A percentile compares a stretch with the other conserved stretches of the same genome.
phyloP scores from a whole-genome alignment of 768 basidiomycete genomes.

The Macrolepiota dolichaula region DNA sequence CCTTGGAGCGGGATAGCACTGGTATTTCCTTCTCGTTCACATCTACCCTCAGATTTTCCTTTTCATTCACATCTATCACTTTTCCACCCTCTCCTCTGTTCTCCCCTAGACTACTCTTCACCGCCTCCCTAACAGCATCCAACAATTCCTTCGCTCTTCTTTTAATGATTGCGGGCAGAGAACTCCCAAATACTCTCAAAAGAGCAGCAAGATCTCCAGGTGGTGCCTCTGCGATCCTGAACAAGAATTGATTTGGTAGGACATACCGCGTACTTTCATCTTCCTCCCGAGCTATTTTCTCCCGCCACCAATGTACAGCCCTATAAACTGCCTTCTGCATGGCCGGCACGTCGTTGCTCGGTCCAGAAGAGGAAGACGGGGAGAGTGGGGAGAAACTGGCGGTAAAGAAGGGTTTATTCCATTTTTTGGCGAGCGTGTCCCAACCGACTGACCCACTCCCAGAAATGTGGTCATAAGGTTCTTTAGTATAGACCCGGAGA shows the following conservation, averaged over 20 bases:
- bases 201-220: slow-evolving; percentile 66
- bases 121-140: slow-evolving; percentile 52
- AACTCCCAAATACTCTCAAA: slow-evolving; percentile 51
- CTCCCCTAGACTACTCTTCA: slow-evolving; percentile 29
- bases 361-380: slow-evolving; percentile 15
- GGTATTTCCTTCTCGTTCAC: slow-evolving; percentile 8
- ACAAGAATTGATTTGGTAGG: slow-evolving; percentile 70
- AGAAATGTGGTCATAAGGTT: slow-evolving; percentile 61
- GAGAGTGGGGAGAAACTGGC: slow-evolving; percentile 18
- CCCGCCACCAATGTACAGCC: slow-evolving; percentile 80
- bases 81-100: slow-evolving; percentile 12
- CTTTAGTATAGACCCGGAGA: slow-evolving; percentile 64
- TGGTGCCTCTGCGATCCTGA: slow-evolving; percentile 66
- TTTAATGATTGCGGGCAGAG: slow-evolving; percentile 60
- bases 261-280: slow-evolving; percentile 85
- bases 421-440: slow-evolving; percentile 75
- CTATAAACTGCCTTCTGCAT: slow-evolving; percentile 64
- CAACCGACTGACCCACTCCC: slow-evolving; percentile 73
- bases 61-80: slow-evolving; percentile 19
- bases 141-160: slow-evolving; percentile 61
- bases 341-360: slow-evolving; percentile 30
- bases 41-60: slow-evolving; percentile 13
- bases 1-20: slow-evolving; percentile 3
- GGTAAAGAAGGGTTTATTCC: slow-evolving; percentile 58
- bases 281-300: slow-evolving; percentile 70